Conservation (phyloP, 2,329 filamentous ascomycete genomes). For the Beauveria varroae region DNA sequence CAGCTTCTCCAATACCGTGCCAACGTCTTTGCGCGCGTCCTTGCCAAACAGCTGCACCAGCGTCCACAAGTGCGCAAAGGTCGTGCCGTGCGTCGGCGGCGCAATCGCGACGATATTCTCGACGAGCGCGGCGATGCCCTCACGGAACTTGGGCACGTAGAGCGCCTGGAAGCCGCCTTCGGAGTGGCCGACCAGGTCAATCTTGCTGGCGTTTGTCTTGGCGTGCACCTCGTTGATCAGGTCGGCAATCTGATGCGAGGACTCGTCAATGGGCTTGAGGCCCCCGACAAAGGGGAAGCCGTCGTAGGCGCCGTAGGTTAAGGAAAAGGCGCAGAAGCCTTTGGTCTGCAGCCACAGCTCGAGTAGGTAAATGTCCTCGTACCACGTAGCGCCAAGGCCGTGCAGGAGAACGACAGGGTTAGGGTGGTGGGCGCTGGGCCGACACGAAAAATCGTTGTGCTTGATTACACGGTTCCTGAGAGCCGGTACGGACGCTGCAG, state of each 20-base stretch:
- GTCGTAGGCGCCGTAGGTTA: conserved; percentile 16
- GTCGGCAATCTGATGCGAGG: conserved; percentile 14
- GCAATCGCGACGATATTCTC: conserved; percentile 16
- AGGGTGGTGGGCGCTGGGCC: conserved; percentile 6
- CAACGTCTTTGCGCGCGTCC: neutral
- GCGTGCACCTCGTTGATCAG: conserved; percentile 14
- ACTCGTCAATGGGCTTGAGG: conserved; percentile 15
- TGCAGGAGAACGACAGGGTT: conserved; percentile 19
- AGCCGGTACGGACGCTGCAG: neutral
- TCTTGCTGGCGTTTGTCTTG: conserved; percentile 15
- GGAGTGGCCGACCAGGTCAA: conserved; percentile 18
- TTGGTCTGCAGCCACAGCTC: conserved; percentile 13
- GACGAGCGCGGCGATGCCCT: conserved; percentile 11
- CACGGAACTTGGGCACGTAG: conserved; percentile 16
- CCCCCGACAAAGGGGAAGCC: conserved; percentile 16
- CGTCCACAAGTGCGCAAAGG: conserved; percentile 13
- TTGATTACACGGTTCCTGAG: neutral
- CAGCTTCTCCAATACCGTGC: conserved; percentile 8
- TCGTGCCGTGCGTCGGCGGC: conserved; percentile 18
- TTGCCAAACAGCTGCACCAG: conserved; percentile 8
- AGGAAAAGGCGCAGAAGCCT: conserved; percentile 17
- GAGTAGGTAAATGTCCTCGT: conserved; percentile 16
- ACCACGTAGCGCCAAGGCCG: conserved; percentile 15
- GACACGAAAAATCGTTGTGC: conserved; percentile 16
- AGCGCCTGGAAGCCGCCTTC: conserved; percentile 18